These are phyloP conservation scores for Trichosanthes truncata DNA, from an alignment of 306 rosid genomes.

Conservation along the genomic window DNA sequence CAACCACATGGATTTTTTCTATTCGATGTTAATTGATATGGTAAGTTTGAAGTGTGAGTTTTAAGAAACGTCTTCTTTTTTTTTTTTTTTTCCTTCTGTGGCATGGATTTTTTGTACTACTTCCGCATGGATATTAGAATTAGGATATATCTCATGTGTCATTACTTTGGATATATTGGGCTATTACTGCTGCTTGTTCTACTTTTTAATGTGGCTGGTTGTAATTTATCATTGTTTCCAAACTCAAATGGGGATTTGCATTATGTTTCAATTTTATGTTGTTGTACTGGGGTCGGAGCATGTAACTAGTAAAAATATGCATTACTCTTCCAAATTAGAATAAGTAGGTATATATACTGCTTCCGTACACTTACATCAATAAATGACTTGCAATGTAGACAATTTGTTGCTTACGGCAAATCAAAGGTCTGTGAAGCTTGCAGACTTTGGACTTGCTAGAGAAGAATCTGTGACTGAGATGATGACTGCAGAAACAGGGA, in stretches of 20 bases:
- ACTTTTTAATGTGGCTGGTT: neutral
- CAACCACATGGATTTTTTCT: neutral
- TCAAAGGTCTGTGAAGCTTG: slow-evolving; percentile 84
- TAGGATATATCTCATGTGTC: neutral
- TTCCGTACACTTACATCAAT: neutral
- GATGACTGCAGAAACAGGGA: slow-evolving; percentile 99
- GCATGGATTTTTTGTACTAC: too few species aligned
- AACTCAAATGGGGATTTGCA: neutral
- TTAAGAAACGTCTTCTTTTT: neutral
- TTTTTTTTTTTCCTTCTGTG: neutral
- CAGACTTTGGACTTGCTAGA: slow-evolving; percentile 97
- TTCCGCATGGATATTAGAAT: neutral
- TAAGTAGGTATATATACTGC: neutral
- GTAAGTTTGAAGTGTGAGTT: neutral
- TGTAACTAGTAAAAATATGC: neutral
- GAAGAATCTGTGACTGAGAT: slow-evolving; percentile 94
- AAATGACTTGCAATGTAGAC: slow-evolving; percentile 42
- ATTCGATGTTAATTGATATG: neutral
- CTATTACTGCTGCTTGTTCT: neutral
- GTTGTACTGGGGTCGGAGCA: neutral
- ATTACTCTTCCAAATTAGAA: neutral
- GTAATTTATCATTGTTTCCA: neutral
- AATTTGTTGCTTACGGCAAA: slow-evolving; percentile 78
- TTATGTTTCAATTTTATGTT: neutral
- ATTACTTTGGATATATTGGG: neutral